Evolutionary conservation across 805 yeast species (phyloP).

Genomic region (Cyberlindnera euphorbiiphila): DNA sequence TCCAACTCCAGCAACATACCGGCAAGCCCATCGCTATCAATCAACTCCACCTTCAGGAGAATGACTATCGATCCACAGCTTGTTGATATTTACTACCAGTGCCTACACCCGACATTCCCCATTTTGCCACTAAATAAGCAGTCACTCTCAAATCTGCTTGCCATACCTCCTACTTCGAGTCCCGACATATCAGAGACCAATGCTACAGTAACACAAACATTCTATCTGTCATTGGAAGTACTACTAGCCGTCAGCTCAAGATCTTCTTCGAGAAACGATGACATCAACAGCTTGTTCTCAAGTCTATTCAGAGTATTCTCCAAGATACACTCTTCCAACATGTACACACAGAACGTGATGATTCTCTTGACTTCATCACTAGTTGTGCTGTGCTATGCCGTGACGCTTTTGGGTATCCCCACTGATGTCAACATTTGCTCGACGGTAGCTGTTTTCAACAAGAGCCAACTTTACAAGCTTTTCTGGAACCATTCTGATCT

Average conservation of each 20-base stretch:
- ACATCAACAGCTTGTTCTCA: conserved; percentile 13
- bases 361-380: conserved; percentile 27
- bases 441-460: conserved; percentile 53
- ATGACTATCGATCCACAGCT: conserved; percentile 27
- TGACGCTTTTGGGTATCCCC: conserved; percentile 55
- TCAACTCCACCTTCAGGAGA: conserved; percentile 16
- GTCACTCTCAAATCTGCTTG: conserved; percentile 18
- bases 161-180: conserved; percentile 17
- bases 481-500: conserved; percentile 20
- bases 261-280: conserved; percentile 14
- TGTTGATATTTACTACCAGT: conserved; percentile 45
- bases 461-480: conserved; percentile 45
- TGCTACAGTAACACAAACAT: conserved; percentile 16
- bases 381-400: conserved; percentile 48
- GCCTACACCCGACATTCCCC: conserved; percentile 38
- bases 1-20: conserved; percentile 22
- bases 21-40: conserved; percentile 23
- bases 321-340: conserved; percentile 13
- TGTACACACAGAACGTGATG: conserved; percentile 14
- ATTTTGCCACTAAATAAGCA: conserved; percentile 34
- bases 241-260: conserved; percentile 16
- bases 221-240: conserved; percentile 21
- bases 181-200: conserved; percentile 21
- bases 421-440: conserved; percentile 49
- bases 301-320: conserved; percentile 17